phyloP scores from a whole-genome alignment of 345 rosid species.

The Gossypium stocksii region DNA sequence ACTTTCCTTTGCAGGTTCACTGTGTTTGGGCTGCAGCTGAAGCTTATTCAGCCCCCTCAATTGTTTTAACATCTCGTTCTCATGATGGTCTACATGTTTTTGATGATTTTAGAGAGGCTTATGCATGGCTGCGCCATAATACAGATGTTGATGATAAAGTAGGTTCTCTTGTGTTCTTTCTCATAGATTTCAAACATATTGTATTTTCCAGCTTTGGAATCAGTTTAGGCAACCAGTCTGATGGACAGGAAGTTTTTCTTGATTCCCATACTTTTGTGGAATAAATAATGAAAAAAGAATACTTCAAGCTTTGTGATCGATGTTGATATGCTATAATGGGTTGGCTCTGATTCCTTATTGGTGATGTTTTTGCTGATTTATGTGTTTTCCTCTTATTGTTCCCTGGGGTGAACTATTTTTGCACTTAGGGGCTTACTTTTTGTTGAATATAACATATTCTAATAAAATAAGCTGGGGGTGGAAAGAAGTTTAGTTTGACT shows the following conservation, averaged over 20 bases:
- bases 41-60: constrained; percentile 99
- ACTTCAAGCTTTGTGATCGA: not conserved
- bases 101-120: constrained; percentile 99
- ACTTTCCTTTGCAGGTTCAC: constrained; percentile 60
- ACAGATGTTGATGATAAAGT: constrained; percentile 99
- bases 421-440: not conserved
- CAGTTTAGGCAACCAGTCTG: not conserved
- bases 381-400: not conserved
- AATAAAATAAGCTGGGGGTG: not conserved
- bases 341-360: not conserved
- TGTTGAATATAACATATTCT: not conserved
- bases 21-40: constrained; percentile 99
- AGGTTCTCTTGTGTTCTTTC: constrained; percentile 21
- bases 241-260: not conserved
- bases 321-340: not conserved
- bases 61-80: constrained; percentile 77
- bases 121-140: constrained; percentile 91
- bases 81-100: constrained; percentile 86
- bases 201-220: not conserved
- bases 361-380: not conserved
- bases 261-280: not conserved
- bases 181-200: not conserved
- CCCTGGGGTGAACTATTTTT: not conserved
- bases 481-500: not conserved
- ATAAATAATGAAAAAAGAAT: not conserved